phyloP scores from a whole-genome alignment of 1,284 basidiomycete species.

The Xerocomus amazonicus region DNA sequence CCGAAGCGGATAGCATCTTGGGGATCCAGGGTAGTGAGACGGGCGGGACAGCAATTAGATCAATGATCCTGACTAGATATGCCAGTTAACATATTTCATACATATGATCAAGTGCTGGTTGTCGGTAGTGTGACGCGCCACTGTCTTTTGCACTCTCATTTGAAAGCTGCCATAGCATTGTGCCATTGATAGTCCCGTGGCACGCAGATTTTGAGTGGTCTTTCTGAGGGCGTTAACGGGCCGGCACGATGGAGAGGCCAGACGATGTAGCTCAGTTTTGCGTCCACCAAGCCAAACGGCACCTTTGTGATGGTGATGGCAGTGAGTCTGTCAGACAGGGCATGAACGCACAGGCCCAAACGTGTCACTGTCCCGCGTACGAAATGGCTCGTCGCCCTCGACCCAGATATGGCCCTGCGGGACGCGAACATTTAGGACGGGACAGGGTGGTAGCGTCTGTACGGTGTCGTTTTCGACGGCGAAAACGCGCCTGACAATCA shows the following conservation, averaged over 20 bases:
- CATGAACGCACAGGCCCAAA: constrained; percentile 56
- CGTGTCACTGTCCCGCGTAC: constrained; percentile 67
- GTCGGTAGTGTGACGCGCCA: constrained; percentile 37
- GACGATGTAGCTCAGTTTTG: constrained; percentile 54
- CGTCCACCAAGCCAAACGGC: constrained; percentile 58
- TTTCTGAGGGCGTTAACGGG: constrained; percentile 30
- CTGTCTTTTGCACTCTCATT: constrained; percentile 43
- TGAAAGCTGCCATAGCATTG: constrained; percentile 42
- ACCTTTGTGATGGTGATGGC: constrained; percentile 42
- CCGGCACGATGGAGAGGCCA: constrained; percentile 63
- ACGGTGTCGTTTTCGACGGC: constrained; percentile 63
- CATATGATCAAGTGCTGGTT: constrained; percentile 1
- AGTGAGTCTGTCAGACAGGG: constrained; percentile 15
- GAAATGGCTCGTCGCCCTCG: constrained; percentile 50
- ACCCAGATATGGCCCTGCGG: constrained; percentile 70
- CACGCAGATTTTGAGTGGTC: constrained; percentile 19
- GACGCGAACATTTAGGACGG: constrained; percentile 49
- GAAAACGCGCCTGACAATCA: constrained; percentile 66
- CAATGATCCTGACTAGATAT: no score
- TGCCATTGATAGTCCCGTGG: constrained; percentile 41
- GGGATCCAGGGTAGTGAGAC: constrained; percentile 32
- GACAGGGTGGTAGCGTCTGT: constrained; percentile 67
- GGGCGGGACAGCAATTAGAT: no score
- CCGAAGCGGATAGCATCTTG: constrained; percentile 51
- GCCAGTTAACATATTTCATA: no score